A percentile compares a stretch with the other conserved stretches of the same genome.
These are phyloP conservation scores for Fraxinus baroniana DNA, from an alignment of 305 asterid species.

Conservation along the genomic window DNA sequence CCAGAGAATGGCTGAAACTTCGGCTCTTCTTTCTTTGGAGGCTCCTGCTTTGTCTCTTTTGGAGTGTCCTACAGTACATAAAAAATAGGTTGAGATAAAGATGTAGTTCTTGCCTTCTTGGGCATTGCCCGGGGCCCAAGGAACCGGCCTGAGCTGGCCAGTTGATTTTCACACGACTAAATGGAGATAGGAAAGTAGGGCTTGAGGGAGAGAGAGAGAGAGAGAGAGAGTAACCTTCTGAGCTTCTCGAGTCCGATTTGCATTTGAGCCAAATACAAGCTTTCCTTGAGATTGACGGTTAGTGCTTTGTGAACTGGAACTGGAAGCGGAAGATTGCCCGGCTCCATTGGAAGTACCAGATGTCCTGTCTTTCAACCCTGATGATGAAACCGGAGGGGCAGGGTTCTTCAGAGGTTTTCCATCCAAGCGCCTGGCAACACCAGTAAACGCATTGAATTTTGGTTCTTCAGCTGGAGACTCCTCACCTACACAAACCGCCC, in stretches of 20 bases:
- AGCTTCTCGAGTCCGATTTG: slow-evolving; percentile 46
- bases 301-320: slow-evolving; percentile 59
- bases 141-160: background rate
- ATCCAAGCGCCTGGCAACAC: slow-evolving; percentile 80
- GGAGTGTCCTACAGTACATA: slow-evolving; percentile 48
- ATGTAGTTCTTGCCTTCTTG: background rate
- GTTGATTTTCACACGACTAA: background rate
- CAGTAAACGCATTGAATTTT: slow-evolving; percentile 82
- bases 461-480: slow-evolving; percentile 66
- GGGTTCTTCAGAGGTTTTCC: slow-evolving; percentile 68
- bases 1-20: slow-evolving; percentile 1
- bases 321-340: slow-evolving; percentile 49
- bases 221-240: slow-evolving; percentile 44
- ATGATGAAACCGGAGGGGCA: slow-evolving; percentile 50
- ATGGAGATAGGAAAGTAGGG: background rate
- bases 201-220: background rate
- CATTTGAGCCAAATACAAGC: slow-evolving; percentile 84
- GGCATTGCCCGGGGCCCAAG: background rate
- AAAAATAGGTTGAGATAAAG: background rate
- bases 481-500: slow-evolving; percentile 36
- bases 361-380: slow-evolving; percentile 50
- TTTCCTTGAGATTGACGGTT: slow-evolving; percentile 82
- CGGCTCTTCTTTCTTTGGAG: slow-evolving; percentile 66
- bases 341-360: slow-evolving; percentile 37
- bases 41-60: slow-evolving; percentile 60